Evolutionary conservation across 2,329 filamentous ascomycete species (phyloP).

Genomic region (Fusarium longipes): DNA sequence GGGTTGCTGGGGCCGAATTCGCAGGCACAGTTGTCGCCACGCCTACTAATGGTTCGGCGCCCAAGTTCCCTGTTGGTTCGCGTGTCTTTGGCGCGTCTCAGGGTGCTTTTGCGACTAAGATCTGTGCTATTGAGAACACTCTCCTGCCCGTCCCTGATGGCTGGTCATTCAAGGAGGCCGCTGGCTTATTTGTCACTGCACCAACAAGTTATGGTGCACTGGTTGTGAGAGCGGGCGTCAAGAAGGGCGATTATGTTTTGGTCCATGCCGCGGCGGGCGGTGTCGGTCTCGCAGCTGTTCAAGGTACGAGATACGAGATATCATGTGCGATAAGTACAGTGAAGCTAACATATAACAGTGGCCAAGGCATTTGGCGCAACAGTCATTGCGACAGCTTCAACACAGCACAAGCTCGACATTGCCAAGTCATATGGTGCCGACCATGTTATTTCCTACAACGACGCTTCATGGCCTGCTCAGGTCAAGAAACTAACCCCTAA

Average conservation of each 20-base stretch:
- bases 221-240: conserved; percentile 80
- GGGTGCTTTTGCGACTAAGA: conserved; percentile 84
- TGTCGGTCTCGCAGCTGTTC: conserved; percentile 90
- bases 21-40: conserved; percentile 78
- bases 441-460: conserved; percentile 80
- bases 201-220: conserved; percentile 90
- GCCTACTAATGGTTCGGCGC: conserved; percentile 62
- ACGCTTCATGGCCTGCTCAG: conserved; percentile 69
- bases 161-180: conserved; percentile 87
- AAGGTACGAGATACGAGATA: conserved; percentile 61
- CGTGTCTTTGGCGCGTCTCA: conserved; percentile 88
- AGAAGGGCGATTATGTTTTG: conserved; percentile 85
- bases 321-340: background rate
- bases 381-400: conserved; percentile 92
- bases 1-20: conserved; percentile 90
- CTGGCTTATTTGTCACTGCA: conserved; percentile 90
- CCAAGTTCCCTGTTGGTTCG: conserved; percentile 80
- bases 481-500: conserved; percentile 84
- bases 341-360: conserved; percentile 56
- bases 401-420: conserved; percentile 80
- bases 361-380: conserved; percentile 92
- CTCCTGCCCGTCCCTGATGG: conserved; percentile 80
- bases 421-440: conserved; percentile 87
- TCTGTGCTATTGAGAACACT: conserved; percentile 72
- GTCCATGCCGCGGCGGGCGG: conserved; percentile 94